Conservation (phyloP, 192 early-diverging fungal species). For the Rhizoclosmatium sp. region DNA sequence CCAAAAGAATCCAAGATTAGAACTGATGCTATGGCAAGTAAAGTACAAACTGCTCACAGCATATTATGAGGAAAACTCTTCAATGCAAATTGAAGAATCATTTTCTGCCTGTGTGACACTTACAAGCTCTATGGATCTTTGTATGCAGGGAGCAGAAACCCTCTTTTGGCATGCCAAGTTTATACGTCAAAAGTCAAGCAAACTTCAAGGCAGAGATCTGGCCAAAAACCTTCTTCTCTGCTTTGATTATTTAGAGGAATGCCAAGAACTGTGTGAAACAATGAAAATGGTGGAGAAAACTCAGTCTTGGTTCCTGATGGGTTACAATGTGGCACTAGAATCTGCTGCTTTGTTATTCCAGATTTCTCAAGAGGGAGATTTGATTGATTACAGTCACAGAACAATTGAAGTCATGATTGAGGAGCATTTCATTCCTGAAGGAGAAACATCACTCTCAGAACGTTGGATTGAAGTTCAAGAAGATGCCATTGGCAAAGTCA, state of each 20-base stretch:
- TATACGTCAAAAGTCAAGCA: background rate
- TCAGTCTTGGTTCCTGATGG: slow-evolving; percentile 1
- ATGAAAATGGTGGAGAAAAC: background rate
- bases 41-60: background rate
- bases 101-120: slow-evolving; percentile 1
- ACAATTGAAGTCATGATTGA: slow-evolving; percentile 34
- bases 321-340: background rate
- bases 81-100: background rate
- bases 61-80: background rate
- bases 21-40: slow-evolving; percentile 4
- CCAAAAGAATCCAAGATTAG: background rate
- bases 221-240: background rate
- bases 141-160: slow-evolving; percentile 1
- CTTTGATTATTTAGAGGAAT: slow-evolving; percentile 1
- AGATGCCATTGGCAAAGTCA: slow-evolving; percentile 10
- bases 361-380: slow-evolving; percentile 3
- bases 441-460: background rate
- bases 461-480: slow-evolving; percentile 14
- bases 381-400: background rate
- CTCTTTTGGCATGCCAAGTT: slow-evolving; percentile 6
- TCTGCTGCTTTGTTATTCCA: background rate
- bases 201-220: background rate
- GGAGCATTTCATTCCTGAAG: slow-evolving; percentile 25
- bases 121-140: background rate
- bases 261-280: slow-evolving; percentile 10